Evolutionary conservation across 2,329 filamentous ascomycete species (phyloP).

Genomic region (Paraphaeosphaeria sporulosa): DNA sequence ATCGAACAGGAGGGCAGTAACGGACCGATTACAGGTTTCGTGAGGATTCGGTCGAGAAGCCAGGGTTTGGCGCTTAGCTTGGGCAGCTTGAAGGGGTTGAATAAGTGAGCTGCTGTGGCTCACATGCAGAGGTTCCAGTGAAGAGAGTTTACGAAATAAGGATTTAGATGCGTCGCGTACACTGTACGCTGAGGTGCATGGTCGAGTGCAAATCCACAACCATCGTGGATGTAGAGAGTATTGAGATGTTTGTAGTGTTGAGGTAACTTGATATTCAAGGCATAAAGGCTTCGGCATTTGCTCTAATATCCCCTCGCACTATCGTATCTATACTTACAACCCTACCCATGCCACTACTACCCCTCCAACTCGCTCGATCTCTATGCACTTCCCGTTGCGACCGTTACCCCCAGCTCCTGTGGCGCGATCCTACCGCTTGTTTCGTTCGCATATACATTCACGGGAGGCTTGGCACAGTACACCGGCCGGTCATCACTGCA

Average conservation of each 20-base stretch:
- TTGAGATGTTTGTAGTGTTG: background rate
- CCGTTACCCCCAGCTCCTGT: background rate
- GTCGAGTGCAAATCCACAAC: background rate
- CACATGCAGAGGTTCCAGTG: background rate
- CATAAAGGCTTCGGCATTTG: background rate
- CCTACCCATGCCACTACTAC: background rate
- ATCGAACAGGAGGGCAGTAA: slow-evolving; percentile 98
- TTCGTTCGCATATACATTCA: background rate
- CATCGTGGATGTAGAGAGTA: background rate
- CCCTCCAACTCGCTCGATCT: background rate
- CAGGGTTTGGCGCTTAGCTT: slow-evolving; percentile 94
- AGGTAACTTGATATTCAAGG: background rate
- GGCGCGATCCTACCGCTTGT: background rate
- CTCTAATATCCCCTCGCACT: background rate
- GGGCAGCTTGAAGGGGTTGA: slow-evolving; percentile 92
- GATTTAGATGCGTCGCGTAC: background rate
- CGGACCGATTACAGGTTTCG: slow-evolving; percentile 94
- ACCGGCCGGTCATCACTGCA: background rate
- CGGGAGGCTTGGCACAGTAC: background rate
- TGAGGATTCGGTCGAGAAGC: slow-evolving; percentile 95
- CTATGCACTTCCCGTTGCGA: background rate
- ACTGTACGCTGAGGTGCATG: background rate
- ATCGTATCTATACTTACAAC: background rate
- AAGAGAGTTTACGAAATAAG: background rate
- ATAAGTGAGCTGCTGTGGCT: slow-evolving; percentile 53